Evolutionary conservation across 768 basidiomycete genomes (phyloP).

Genomic region (Tulasnella sp.): DNA sequence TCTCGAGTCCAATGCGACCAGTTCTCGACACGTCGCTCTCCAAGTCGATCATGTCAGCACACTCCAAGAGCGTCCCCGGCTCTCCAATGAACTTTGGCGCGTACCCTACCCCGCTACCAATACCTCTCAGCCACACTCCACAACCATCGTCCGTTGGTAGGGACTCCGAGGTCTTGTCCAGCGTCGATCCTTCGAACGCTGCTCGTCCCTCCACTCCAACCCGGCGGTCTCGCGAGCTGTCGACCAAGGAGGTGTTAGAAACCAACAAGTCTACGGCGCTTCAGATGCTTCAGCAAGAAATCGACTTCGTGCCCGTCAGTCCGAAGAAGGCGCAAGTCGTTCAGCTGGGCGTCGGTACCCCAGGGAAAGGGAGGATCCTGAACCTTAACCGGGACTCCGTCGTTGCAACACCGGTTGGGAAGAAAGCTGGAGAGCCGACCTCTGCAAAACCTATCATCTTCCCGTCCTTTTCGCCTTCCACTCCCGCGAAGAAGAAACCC

Average conservation of each 20-base stretch:
- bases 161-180: conserved; percentile 16
- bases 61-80: conserved; percentile 8
- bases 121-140: neutral
- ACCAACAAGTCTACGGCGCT: conserved; percentile 28
- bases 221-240: conserved; percentile 16
- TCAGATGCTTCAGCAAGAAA: conserved; percentile 55
- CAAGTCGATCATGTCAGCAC: neutral
- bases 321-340: conserved; percentile 43
- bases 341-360: conserved; percentile 25
- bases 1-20: conserved; percentile 2
- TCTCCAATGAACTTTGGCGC: conserved; percentile 13
- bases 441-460: conserved; percentile 1
- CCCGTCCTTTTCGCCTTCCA: conserved; percentile 13
- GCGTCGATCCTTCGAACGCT: neutral
- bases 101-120: conserved; percentile 8
- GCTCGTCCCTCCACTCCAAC: conserved; percentile 16
- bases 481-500: conserved; percentile 12
- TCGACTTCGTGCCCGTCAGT: conserved; percentile 63
- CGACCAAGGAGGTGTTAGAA: conserved; percentile 20
- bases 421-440: neutral
- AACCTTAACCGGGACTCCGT: conserved; percentile 5
- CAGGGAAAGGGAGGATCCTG: conserved; percentile 15
- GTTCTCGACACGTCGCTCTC: neutral
- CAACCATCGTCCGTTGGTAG: conserved; percentile 5
- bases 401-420: neutral